Base-by-base conservation (phyloP, 2,329 filamentous ascomycete species). In the Fusarium longipes region DNA sequence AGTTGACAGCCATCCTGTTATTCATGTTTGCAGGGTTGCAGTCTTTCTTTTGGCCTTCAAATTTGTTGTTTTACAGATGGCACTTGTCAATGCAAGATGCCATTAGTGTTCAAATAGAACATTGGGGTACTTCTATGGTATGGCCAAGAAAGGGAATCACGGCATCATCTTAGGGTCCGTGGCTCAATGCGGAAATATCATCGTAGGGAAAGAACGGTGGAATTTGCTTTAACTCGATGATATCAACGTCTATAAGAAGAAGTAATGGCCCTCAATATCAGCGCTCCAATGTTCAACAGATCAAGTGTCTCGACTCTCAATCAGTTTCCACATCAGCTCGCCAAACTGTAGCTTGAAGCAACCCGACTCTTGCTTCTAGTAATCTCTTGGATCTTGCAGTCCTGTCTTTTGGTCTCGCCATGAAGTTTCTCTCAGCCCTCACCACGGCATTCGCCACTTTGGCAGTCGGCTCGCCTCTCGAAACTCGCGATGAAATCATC, bases 341-440 rank as follows among this genome's bases (percentile, higher is more conserved):
- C 25, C 15, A 4, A 43, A 25, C 24, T 27, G 17, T 8, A 10
- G 25, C 9, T 7, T 18, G 1, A 7, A 29, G 5, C 27, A 0
- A 29, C 6, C 17, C 6, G 2, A 43, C 8, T 18, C 4, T 14
- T 3, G 3, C 8, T 27, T 3, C 5, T 18, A 6, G n/a, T 4
- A 25, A 3, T 2, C 11, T 5, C 14, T 18, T 43, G 1, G 14
- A 27, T 6, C 14, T 25, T 1, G 6, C 12, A 15, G 0, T 22
- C 12, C 5, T 3, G 11, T 10, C 17, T 18, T 4, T 5, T 5
- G 6, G 15, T 5, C 3, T 15, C 27, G 60, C 4, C 20, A 71
- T 71, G 68, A 70, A 71, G 51, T 43, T 71, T 17, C 32, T 33
- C 39, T 24, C 68, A 12, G 35, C 65, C 29, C 11, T 71, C 10